Evolutionary conservation across 2,329 filamentous ascomycete species (phyloP).

Genomic region (Aspergillus melleus): DNA sequence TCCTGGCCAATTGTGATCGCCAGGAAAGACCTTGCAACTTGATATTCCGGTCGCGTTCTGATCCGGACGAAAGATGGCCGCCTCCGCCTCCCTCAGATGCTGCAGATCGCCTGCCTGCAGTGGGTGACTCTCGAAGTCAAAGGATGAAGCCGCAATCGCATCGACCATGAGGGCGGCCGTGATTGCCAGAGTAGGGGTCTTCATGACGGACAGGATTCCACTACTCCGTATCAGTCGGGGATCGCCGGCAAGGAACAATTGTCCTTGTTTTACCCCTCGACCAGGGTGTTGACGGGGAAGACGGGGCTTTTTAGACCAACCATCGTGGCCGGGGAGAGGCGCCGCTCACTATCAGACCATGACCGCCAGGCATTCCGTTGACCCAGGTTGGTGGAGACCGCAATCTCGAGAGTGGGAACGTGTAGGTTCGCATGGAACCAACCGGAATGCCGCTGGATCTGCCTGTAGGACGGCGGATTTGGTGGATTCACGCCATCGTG

Average conservation of each 20-base stretch:
- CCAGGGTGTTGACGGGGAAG: background rate
- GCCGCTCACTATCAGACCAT: background rate
- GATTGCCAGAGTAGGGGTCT: background rate
- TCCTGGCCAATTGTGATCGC: constrained; percentile 25
- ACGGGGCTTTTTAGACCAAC: background rate
- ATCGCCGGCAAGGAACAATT: background rate
- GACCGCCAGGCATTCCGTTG: background rate
- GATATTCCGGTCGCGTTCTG: background rate
- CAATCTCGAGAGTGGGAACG: background rate
- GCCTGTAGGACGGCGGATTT: background rate
- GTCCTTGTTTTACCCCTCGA: background rate
- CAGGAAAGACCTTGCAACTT: constrained; percentile 29
- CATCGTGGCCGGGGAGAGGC: background rate
- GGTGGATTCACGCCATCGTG: background rate
- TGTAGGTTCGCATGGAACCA: background rate
- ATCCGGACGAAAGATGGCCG: background rate
- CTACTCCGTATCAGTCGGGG: background rate
- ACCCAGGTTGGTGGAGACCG: background rate
- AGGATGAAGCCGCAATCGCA: background rate
- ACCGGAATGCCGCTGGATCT: background rate
- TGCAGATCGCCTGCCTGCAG: background rate
- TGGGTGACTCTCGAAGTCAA: background rate
- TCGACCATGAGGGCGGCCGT: background rate
- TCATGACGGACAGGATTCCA: background rate
- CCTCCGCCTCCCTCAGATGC: background rate